Conservation (phyloP, 2,329 filamentous ascomycete species). For the Pseudogymnoascus sp. region DNA sequence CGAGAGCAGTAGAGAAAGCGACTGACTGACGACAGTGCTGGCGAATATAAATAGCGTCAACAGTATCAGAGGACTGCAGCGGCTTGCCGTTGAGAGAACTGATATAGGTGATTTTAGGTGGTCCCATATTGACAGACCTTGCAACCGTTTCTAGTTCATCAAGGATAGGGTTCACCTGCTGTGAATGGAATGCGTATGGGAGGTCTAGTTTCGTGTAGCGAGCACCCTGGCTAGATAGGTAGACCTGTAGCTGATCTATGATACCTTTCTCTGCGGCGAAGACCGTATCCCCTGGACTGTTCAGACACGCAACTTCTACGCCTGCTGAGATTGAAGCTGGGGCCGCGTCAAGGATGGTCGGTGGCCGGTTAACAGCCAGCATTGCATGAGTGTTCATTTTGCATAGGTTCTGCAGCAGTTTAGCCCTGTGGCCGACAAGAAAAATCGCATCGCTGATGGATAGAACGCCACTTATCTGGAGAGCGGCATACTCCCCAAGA, state of each 20-base stretch:
- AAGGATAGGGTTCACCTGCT: conserved; percentile 55
- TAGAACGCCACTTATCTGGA: conserved; percentile 61
- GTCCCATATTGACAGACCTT: conserved; percentile 45
- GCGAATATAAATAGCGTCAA: conserved; percentile 54
- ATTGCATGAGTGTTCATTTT: conserved; percentile 59
- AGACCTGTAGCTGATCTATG: conserved; percentile 32
- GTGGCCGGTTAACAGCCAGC: conserved; percentile 41
- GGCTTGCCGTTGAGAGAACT: conserved; percentile 50
- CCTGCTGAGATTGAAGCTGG: conserved; percentile 39
- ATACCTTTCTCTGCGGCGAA: conserved; percentile 45
- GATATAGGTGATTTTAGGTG: conserved; percentile 42
- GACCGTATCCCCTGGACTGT: conserved; percentile 65
- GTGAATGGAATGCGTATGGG: conserved; percentile 58
- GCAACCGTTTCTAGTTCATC: conserved; percentile 49
- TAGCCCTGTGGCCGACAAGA: conserved; percentile 59
- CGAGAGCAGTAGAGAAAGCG: conserved; percentile 56
- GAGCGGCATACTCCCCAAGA: conserved; percentile 61
- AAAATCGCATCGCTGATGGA: conserved; percentile 63
- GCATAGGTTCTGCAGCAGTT: conserved; percentile 57
- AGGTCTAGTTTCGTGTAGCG: conserved; percentile 55
- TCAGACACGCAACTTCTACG: conserved; percentile 55
- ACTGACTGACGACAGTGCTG: conserved; percentile 59
- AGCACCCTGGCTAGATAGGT: conserved; percentile 44
- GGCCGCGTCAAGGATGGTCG: conserved; percentile 16
- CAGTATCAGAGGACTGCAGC: conserved; percentile 45